Conservation (phyloP, 768 basidiomycete species). For the Filobasidium wieringae region DNA sequence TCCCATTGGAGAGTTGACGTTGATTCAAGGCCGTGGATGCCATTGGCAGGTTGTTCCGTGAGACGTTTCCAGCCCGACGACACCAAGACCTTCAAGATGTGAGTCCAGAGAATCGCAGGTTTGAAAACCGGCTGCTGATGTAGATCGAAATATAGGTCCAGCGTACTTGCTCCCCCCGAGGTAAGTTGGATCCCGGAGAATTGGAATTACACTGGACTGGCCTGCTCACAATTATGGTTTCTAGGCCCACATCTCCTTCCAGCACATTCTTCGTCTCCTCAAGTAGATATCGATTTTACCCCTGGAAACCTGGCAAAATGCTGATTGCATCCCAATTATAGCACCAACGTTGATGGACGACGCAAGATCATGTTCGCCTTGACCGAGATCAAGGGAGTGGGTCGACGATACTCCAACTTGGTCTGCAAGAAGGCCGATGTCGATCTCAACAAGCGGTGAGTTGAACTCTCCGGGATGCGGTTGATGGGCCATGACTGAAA, state of each 20-base stretch:
- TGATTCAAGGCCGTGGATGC: too few species aligned
- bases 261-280: constrained; percentile 94
- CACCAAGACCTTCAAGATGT: too few species aligned
- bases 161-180: constrained; percentile 76
- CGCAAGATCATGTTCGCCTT: constrained; percentile 95
- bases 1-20: too few species aligned
- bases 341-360: constrained; percentile 99
- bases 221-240: not conserved
- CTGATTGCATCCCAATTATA: too few species aligned
- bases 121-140: too few species aligned
- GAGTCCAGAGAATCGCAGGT: too few species aligned
- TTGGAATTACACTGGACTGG: not conserved
- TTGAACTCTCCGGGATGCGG: constrained; percentile 1
- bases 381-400: constrained; percentile 99
- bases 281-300: too few species aligned
- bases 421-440: constrained; percentile 99
- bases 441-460: constrained; percentile 93
- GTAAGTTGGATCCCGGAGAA: constrained; percentile 39
- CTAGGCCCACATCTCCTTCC: constrained; percentile 12
- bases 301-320: too few species aligned
- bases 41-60: too few species aligned
- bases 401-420: constrained; percentile 93
- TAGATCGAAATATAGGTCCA: too few species aligned
- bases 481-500: not conserved
- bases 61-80: too few species aligned